phyloP scores from a whole-genome alignment of 2,329 filamentous ascomycete species.

The Hirsutella rhossiliensis region DNA sequence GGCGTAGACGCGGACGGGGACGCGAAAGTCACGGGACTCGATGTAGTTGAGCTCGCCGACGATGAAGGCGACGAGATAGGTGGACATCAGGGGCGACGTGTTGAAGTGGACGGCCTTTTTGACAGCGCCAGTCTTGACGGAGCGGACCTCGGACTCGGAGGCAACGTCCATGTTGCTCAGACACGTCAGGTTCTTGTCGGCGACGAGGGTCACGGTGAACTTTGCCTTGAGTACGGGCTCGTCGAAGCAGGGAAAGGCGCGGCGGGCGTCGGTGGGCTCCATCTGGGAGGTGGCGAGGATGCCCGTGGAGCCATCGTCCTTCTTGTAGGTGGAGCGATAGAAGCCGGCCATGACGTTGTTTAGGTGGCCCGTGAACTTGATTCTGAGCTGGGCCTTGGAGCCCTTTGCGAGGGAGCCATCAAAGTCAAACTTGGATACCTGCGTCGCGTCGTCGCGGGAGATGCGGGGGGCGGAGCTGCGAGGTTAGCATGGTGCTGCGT shows the following conservation, averaged over 20 bases:
- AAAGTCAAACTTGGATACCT: conserved; percentile 74
- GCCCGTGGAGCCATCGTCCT: conserved; percentile 62
- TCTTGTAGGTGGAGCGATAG: conserved; percentile 91
- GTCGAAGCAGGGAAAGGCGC: conserved; percentile 93
- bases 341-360: conserved; percentile 98
- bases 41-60: conserved; percentile 90
- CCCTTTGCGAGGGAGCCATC: conserved; percentile 60
- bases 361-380: conserved; percentile 60
- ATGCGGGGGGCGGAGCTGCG: conserved; percentile 29
- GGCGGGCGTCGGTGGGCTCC: conserved; percentile 87
- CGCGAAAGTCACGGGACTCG: conserved; percentile 81
- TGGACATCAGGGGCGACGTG: conserved; percentile 88
- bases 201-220: conserved; percentile 83
- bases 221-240: conserved; percentile 89
- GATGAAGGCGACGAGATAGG: conserved; percentile 88
- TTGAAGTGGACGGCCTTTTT: conserved; percentile 79
- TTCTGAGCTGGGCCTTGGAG: conserved; percentile 53
- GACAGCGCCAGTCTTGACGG: conserved; percentile 29
- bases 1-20: conserved; percentile 88
- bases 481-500: background rate
- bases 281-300: conserved; percentile 89
- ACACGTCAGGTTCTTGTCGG: conserved; percentile 82
- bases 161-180: conserved; percentile 95
- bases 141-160: conserved; percentile 55
- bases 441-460: conserved; percentile 64